Base-by-base conservation (phyloP, 2,329 filamentous ascomycete genomes). In the Nemania sp. region DNA sequence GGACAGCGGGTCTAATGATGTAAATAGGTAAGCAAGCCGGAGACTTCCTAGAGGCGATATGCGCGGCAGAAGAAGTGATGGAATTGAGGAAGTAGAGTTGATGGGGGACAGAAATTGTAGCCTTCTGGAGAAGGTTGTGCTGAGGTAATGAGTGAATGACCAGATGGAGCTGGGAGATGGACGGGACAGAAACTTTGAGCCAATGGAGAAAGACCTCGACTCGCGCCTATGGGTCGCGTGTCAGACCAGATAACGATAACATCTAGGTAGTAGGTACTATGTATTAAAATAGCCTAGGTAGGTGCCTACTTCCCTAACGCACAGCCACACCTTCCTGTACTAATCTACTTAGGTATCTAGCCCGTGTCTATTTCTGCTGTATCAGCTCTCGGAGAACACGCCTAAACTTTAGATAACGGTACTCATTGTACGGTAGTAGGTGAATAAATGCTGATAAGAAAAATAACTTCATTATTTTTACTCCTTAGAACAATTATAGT, bases 181-280 rank as follows among this genome's bases (percentile, higher is more conserved):
- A 52, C 47, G 38, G 47, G 26, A 59, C 43, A 67, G 64, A 66
- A 66, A 66, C 52, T 55, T 71, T 63, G 55, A 63, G 41, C 73
- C 74, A 75, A 76, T 75, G 20, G 49, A 60, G 62, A 70, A 55
- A 58, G 63, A 67, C 61, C 64, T 58, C 35, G 35, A 62, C 53
- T 67, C n/a, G 29, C 26, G 26, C 47, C 45, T 24, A 8, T 4
- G 38, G 5, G 24, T 45, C 11, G 54, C 24, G 41, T 32, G 15
- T 20, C 27, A 8, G 26, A 8, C 8, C 5, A 45, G 35, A 45
- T 29, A 32, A 8, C 29, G 29, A 32, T 32, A 32, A 32, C 29
- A 32, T 8, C 29, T 32, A 8, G 5, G 5, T 32, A 8, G 29
- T n/a, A n/a, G n/a, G n/a, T n/a, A n/a, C n/a, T n/a, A n/a, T n/a